Base-by-base conservation (phyloP, 2,329 filamentous ascomycete species). In the Fusarium poae region DNA sequence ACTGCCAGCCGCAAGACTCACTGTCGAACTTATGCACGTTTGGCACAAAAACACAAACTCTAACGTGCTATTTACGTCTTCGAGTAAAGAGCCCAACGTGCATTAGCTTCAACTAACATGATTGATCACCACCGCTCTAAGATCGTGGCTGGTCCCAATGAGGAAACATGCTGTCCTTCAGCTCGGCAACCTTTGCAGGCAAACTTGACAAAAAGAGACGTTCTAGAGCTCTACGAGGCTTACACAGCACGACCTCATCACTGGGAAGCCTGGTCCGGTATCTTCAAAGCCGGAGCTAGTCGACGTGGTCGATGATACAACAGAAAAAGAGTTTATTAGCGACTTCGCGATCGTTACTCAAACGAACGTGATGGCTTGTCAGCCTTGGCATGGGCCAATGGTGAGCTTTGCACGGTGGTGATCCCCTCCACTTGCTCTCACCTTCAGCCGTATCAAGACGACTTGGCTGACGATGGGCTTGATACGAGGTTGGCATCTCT, bases 351-450 rank as follows among this genome's bases (percentile, higher is more conserved):
- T 67, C 44, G 35, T 60, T 49, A 21, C 45, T 40, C 23, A 27
- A 39, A 35, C 32, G 23, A 15, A 10, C n/a, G n/a, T n/a, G 23
- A 35, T 44, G 32, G 18, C 27, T 32, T 35, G n/a, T 52, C 61
- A 65, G 61, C 45, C 60, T 60, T n/a, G 27, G 32, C 10, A n/a
- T 29, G 16, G 42, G 13, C 66, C 66, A 69, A 69, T 69, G 32
- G 57, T 52, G 46, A 53, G 43, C 42, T 30, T 42, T 18, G 29
- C 27, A 32, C n/a, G 27, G 11, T 42, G 51, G 29, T 48, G 53
- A 65, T 54, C 42, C 25, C 60, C 40, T 60, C 53, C 52, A 39
- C 27, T 29, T 10, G 21, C 27, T 58, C 37, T 30, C 27, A 18
- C 32, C 18, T 53, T 27, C 39, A n/a, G 25, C 56, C 23, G 35